Conservation (phyloP, 192 early-diverging fungal genomes). For the Chytriomyces sp. region DNA sequence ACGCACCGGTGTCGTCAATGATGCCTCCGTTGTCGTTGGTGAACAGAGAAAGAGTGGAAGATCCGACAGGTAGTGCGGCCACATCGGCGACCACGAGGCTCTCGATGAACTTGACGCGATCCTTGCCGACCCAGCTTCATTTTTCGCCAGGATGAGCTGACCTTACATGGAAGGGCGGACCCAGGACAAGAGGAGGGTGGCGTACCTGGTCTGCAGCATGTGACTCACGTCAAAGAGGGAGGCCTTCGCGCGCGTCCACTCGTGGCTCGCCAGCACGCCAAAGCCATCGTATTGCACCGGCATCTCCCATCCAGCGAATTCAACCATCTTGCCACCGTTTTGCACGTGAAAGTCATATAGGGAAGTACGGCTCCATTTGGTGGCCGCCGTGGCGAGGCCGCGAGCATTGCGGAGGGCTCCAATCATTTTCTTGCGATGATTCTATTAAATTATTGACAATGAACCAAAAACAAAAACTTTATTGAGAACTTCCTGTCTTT, state of each 20-base stretch:
- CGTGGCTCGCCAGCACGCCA: constrained; percentile 88
- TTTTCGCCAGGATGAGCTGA: not conserved
- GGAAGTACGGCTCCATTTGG: constrained; percentile 27
- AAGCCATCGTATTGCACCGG: constrained; percentile 86
- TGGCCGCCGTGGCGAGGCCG: not conserved
- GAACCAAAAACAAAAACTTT: too few relatives aligned
- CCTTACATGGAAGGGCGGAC: not conserved
- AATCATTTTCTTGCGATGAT: too few relatives aligned
- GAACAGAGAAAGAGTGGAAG: constrained; percentile 87
- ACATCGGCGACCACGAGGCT: constrained; percentile 86
- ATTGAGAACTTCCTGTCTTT: too few relatives aligned
- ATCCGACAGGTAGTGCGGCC: constrained; percentile 73
- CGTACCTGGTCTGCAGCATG: constrained; percentile 91
- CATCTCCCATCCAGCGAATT: constrained; percentile 96
- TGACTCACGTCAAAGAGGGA: constrained; percentile 98
- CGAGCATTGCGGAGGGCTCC: not conserved
- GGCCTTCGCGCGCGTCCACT: constrained; percentile 82
- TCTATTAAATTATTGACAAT: too few relatives aligned
- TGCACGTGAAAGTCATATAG: constrained; percentile 91
- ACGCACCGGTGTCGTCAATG: constrained; percentile 83
- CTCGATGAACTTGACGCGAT: constrained; percentile 86
- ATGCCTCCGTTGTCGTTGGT: constrained; percentile 97
- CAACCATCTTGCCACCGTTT: constrained; percentile 95
- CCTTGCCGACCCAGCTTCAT: constrained; percentile 72
- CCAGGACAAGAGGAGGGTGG: not conserved